Conservation (phyloP, 352 stramenopile species). For the Globisporangium paddicum region DNA sequence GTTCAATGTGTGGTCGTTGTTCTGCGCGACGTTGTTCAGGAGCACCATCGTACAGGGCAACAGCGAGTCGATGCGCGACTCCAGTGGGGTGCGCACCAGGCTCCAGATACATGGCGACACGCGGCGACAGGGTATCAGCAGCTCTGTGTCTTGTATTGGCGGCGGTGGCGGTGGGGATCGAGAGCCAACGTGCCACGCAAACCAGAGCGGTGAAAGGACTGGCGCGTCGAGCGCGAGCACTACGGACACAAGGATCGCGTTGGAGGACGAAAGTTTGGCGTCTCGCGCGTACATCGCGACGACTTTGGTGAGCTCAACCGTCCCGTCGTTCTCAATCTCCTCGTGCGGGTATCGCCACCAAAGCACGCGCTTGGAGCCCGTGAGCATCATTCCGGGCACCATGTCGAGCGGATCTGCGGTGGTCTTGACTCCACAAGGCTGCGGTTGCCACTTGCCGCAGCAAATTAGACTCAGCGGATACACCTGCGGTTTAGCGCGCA, state of each 20-base stretch:
- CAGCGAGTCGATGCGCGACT: conserved; percentile 45
- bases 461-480: conserved; percentile 52
- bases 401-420: conserved; percentile 20
- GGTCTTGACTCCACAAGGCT: conserved; percentile 1
- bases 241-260: conserved; percentile 56
- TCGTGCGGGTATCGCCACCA: conserved; percentile 56
- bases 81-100: conserved; percentile 26
- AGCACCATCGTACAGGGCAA: conserved; percentile 48
- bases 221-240: conserved; percentile 59
- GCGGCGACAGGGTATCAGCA: background rate
- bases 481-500: conserved; percentile 11
- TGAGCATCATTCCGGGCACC: conserved; percentile 40
- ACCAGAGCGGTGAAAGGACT: conserved; percentile 48
- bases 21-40: conserved; percentile 31
- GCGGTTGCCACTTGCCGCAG: conserved; percentile 39
- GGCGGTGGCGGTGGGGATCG: conserved; percentile 32
- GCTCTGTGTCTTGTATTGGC: conserved; percentile 8
- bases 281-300: conserved; percentile 55
- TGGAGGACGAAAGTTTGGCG: conserved; percentile 43
- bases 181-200: conserved; percentile 63
- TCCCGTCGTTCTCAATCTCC: conserved; percentile 3
- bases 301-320: conserved; percentile 38
- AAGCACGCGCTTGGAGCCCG: conserved; percentile 31
- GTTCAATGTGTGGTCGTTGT: conserved; percentile 31
- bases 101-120: conserved; percentile 27